phyloP scores from a whole-genome alignment of 2,329 filamentous ascomycete species.

The Cryoendolithus antarcticus region DNA sequence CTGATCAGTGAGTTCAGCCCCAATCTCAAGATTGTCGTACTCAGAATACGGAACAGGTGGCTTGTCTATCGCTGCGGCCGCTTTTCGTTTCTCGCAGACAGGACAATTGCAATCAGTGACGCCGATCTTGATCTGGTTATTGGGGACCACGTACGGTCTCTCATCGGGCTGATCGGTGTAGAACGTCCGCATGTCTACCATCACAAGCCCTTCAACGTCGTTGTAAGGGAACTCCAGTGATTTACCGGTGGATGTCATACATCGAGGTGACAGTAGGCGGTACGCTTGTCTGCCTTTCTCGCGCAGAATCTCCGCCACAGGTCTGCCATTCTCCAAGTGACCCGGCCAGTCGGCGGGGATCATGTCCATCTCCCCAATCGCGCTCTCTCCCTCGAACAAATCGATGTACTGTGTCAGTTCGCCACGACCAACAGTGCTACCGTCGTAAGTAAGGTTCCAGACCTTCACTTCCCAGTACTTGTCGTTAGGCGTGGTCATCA shows the following conservation, averaged over 20 bases:
- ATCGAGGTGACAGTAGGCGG: not conserved
- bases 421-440: not conserved
- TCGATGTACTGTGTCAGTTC: not conserved
- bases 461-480: not conserved
- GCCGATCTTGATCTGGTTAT: not conserved
- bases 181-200: conserved; percentile 7
- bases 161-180: not conserved
- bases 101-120: not conserved
- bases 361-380: not conserved
- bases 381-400: not conserved
- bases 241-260: conserved; percentile 5
- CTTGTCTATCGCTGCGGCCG: not conserved
- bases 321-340: not conserved
- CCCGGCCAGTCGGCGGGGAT: not conserved
- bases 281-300: not conserved
- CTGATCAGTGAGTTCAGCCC: not conserved
- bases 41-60: not conserved
- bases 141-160: not conserved
- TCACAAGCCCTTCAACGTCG: conserved; percentile 6
- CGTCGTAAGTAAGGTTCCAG: not conserved
- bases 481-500: conserved; percentile 2
- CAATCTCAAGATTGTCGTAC: not conserved
- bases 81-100: not conserved
- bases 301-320: not conserved
- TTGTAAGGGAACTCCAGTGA: conserved; percentile 6